phyloP scores from a whole-genome alignment of 495 filamentous ascomycete genomes.

The Amniculicola lignicola region DNA sequence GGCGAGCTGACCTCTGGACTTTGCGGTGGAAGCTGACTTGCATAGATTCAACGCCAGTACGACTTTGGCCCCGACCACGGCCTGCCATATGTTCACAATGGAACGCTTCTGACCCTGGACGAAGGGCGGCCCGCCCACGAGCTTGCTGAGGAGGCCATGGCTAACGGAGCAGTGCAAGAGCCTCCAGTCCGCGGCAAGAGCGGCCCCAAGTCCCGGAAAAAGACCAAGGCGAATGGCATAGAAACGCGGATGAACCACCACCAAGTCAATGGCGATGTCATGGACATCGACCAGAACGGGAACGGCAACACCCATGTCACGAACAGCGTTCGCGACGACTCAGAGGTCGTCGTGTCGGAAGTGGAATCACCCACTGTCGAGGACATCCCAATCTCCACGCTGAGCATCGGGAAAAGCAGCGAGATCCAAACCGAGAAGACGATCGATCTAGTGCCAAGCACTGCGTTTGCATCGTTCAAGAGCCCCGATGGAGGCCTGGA shows the following conservation, averaged over 20 bases:
- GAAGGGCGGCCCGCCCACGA: slow-evolving; percentile 21
- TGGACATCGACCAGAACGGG: slow-evolving; percentile 39
- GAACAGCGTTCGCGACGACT: slow-evolving; percentile 29
- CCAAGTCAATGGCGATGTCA: slow-evolving; percentile 37
- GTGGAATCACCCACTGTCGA: slow-evolving; percentile 33
- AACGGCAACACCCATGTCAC: slow-evolving; percentile 25
- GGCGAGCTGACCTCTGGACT: neutral
- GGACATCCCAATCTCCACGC: slow-evolving; percentile 31
- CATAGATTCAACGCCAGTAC: slow-evolving; percentile 26
- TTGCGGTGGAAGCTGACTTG: slow-evolving; percentile 2
- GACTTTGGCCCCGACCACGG: slow-evolving; percentile 34
- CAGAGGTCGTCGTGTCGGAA: slow-evolving; percentile 32
- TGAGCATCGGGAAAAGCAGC: slow-evolving; percentile 29
- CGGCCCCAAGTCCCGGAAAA: slow-evolving; percentile 28
- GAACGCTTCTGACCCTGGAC: slow-evolving; percentile 20
- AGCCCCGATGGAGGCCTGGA: slow-evolving; percentile 5
- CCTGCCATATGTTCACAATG: slow-evolving; percentile 25
- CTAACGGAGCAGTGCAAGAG: slow-evolving; percentile 25
- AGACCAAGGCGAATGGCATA: slow-evolving; percentile 28
- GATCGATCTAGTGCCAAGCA: slow-evolving; percentile 17
- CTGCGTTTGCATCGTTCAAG: slow-evolving; percentile 2
- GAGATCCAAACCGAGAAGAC: slow-evolving; percentile 28
- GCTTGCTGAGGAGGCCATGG: slow-evolving; percentile 21
- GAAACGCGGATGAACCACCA: slow-evolving; percentile 21
- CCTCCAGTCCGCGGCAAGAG: slow-evolving; percentile 26